phyloP scores from a whole-genome alignment of 169 alveolate genomes.

The Sarcocystis neurona region DNA sequence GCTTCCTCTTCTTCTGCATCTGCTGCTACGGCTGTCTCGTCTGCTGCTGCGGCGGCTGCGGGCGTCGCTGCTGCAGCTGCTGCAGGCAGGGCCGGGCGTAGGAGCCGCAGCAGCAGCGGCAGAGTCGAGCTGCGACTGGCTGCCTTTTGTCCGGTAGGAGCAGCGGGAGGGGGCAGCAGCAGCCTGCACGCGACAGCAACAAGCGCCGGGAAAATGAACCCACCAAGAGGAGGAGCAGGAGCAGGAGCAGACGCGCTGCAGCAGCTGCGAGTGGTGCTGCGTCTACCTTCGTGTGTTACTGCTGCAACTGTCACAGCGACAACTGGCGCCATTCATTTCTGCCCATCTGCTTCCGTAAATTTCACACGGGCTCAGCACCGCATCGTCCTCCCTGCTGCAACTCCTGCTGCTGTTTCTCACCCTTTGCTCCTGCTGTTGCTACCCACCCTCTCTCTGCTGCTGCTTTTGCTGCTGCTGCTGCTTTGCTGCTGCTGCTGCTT shows the following conservation, averaged over 20 bases:
- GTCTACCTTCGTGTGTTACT: constrained; percentile 24
- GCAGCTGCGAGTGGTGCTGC: neutral
- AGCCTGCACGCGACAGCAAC: neutral
- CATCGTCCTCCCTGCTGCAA: too few relatives aligned
- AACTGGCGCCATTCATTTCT: constrained; percentile 34
- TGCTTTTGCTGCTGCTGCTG: too few relatives aligned
- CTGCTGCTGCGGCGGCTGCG: too few relatives aligned
- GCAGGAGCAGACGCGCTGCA: constrained; percentile 3
- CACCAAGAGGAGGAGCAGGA: neutral
- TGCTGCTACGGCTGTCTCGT: too few relatives aligned
- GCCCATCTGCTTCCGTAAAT: constrained; percentile 24
- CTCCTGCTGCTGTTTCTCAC: too few relatives aligned
- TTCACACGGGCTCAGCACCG: too few relatives aligned
- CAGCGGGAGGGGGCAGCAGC: neutral
- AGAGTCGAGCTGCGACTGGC: neutral
- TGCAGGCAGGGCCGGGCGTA: neutral
- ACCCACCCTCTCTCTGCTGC: too few relatives aligned
- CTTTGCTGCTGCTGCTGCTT: too few relatives aligned
- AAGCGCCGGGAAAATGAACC: neutral
- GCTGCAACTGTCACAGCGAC: constrained; percentile 15
- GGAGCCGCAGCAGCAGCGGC: constrained; percentile 10
- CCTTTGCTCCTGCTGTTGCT: too few relatives aligned
- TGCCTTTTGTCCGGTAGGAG: constrained; percentile 21
- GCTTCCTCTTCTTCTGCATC: too few relatives aligned
- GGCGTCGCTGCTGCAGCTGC: too few relatives aligned